Evolutionary conservation across 2,329 filamentous ascomycete genomes (phyloP), one percentile per base, ranked within the genome.

Genomic region (Claviceps quebecensis): DNA sequence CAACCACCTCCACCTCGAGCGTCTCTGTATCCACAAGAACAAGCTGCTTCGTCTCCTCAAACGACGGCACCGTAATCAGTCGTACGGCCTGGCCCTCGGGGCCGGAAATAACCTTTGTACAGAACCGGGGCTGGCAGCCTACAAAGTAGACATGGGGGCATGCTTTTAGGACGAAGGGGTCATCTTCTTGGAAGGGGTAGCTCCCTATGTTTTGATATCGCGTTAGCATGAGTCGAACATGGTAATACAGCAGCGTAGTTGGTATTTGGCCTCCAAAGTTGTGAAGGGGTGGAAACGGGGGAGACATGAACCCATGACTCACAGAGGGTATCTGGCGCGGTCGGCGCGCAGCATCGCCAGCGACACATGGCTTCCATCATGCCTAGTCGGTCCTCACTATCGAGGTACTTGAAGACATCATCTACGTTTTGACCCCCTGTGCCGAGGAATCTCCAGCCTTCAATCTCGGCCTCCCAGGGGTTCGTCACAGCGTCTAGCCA

Each of bases 351-450:
- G 63, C 88, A 87, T 55, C 93, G 78, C 93, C 93, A 98, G 53
- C 89, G 77, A 57, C 95, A 82, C 80, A 95, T 93, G 52, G 84
- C 83, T 67, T 97, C 93, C 86, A 97, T 93, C 77, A 96, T 87
- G 46, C 84, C 83, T 26, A 97, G 63, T 19, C 90, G 72, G 58
- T 89, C 81, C 43, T 88, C 80, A 38, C 80, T 83, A 52, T 84
- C 81, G 26, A 97, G 77, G 63, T 98, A 98, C 65, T 91, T 93
- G 66, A 89, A 87, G 3, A 97, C 80, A 65, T 98, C 94, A 60
- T 95, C 86, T 3, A 98, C 78, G 50, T 95, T 95, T 69, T 98
- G 93, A 0, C 93, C 93, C 38, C 87, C 86, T 0, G 86, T 93
- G 11, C 86, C 90, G 45, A 96, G 76, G 6, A 97, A 69, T 44